A percentile compares a stretch with the other conserved stretches of the same genome.
These are phyloP conservation scores for Leccinum pallidistipes DNA, from an alignment of 1,284 basidiomycete genomes.

Conservation along the genomic window DNA sequence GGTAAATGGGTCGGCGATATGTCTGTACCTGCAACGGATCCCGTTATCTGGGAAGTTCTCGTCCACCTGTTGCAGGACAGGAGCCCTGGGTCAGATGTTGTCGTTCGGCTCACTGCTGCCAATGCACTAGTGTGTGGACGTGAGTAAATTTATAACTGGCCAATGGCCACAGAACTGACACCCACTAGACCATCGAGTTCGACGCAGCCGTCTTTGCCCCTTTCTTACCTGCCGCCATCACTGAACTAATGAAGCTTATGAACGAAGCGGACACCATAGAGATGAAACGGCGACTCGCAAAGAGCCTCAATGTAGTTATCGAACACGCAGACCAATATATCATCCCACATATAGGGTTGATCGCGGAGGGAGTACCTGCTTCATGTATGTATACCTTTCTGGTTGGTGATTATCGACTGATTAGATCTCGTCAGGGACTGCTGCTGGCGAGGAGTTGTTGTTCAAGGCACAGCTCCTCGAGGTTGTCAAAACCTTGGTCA, in stretches of 20 bases:
- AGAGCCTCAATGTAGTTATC: conserved; percentile 72
- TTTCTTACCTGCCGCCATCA: conserved; percentile 57
- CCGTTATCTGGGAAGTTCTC: conserved; percentile 77
- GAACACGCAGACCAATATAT: conserved; percentile 71
- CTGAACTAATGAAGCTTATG: conserved; percentile 66
- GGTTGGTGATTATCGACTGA: conserved; percentile 6
- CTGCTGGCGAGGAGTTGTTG: conserved; percentile 71
- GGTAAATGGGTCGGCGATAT: conserved; percentile 81
- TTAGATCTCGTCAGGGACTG: conserved; percentile 45
- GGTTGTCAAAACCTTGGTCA: conserved; percentile 72
- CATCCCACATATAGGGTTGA: conserved; percentile 62
- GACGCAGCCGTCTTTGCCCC: conserved; percentile 57
- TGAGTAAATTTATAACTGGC: conserved; percentile 40
- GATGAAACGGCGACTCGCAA: conserved; percentile 74
- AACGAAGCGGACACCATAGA: conserved; percentile 77
- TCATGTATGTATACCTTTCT: conserved; percentile 58
- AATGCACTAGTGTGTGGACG: conserved; percentile 81
- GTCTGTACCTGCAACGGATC: conserved; percentile 59
- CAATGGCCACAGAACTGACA: conserved; percentile 6
- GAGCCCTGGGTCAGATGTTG: conserved; percentile 70
- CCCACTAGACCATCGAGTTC: conserved; percentile 57
- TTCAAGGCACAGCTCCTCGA: conserved; percentile 77
- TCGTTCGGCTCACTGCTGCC: conserved; percentile 82
- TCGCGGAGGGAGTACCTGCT: conserved; percentile 69
- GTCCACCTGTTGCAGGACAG: conserved; percentile 71